Evolutionary conservation across 805 yeast genomes (phyloP).

Genomic region (Myxozyma mucilagina): DNA sequence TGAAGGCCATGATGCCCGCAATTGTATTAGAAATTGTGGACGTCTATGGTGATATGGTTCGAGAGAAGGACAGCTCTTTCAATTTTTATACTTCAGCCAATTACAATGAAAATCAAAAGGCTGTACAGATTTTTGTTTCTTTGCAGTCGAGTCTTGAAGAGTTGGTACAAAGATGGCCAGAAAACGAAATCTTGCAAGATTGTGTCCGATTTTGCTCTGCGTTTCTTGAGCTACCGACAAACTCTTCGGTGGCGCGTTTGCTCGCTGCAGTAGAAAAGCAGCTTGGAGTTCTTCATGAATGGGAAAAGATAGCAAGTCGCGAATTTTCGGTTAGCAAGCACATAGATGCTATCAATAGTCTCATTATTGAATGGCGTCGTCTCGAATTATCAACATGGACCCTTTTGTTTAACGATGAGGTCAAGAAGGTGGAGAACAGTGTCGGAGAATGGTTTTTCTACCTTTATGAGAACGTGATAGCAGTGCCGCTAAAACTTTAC

Average conservation of each 20-base stretch:
- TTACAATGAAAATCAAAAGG: constrained; percentile 59
- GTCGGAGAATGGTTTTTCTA: constrained; percentile 91
- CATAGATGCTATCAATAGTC: constrained; percentile 57
- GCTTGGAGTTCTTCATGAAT: constrained; percentile 77
- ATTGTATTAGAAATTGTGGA: constrained; percentile 1
- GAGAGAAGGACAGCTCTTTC: constrained; percentile 10
- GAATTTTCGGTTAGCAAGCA: constrained; percentile 63
- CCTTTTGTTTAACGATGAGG: constrained; percentile 67
- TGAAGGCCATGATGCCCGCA: constrained; percentile 5
- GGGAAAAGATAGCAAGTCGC: constrained; percentile 89
- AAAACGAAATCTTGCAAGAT: constrained; percentile 82
- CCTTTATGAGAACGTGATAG: constrained; percentile 69
- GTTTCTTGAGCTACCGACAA: constrained; percentile 58
- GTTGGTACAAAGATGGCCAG: constrained; percentile 80
- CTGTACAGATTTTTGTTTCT: constrained; percentile 49
- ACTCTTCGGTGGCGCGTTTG: constrained; percentile 72
- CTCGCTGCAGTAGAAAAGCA: constrained; percentile 84
- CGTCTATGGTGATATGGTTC: not conserved
- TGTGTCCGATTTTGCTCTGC: constrained; percentile 65
- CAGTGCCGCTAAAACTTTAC: constrained; percentile 35
- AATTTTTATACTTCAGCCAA: constrained; percentile 68
- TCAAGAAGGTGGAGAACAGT: constrained; percentile 46
- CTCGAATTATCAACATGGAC: constrained; percentile 87
- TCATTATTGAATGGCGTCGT: constrained; percentile 89
- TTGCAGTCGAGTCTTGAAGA: constrained; percentile 44